These are phyloP conservation scores for Pachyrhizus erosus DNA, from an alignment of 306 rosid genomes.

Conservation along the genomic window DNA sequence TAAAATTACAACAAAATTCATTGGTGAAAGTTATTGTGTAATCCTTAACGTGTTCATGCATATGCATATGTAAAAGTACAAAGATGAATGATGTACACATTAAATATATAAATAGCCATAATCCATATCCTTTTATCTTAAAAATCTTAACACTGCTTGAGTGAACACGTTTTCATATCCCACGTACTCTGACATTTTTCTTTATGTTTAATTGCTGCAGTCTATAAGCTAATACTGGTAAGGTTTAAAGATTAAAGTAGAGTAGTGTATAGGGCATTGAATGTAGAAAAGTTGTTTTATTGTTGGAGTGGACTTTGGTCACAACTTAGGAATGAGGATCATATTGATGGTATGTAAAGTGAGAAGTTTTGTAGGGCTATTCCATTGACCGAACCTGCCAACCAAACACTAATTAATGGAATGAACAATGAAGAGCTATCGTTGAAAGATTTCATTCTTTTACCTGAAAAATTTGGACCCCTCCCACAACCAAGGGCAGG, in stretches of 20 bases:
- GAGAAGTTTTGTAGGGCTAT: conserved; percentile 7
- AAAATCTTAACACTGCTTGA: not conserved
- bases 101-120: not conserved
- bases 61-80: not conserved
- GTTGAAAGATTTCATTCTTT: conserved; percentile 49
- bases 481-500: conserved; percentile 32
- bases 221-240: not conserved
- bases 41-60: not conserved
- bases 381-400: conserved; percentile 42
- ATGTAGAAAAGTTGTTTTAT: too few species aligned
- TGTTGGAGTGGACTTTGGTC: not conserved
- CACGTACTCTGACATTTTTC: too few species aligned
- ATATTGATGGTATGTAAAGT: not conserved
- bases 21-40: not conserved
- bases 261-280: not conserved
- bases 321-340: not conserved
- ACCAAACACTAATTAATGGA: conserved; percentile 35
- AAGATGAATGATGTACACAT: not conserved
- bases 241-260: not conserved
- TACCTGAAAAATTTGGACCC: conserved; percentile 47
- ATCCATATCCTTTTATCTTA: not conserved
- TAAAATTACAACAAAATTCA: too few species aligned
- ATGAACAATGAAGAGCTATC: conserved; percentile 31
- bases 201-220: not conserved
- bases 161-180: too few species aligned